A percentile compares a stretch with the other conserved stretches of the same genome.
These are phyloP conservation scores for Teratosphaeria gauchensis DNA, from an alignment of 2,329 filamentous ascomycete species.

Conservation along the genomic window DNA sequence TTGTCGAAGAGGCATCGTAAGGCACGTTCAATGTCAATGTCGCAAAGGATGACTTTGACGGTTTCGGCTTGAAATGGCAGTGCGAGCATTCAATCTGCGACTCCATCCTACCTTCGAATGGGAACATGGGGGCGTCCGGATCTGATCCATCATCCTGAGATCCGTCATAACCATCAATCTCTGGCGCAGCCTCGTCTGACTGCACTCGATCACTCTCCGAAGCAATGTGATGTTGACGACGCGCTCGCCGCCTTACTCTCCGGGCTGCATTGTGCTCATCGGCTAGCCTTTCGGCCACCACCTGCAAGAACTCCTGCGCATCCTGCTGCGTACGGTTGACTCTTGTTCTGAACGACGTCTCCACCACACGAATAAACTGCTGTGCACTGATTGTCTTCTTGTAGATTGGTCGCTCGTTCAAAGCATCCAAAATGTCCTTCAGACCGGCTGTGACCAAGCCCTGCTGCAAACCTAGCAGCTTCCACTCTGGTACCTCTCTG, in stretches of 20 bases:
- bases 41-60: slow-evolving; percentile 76
- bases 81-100: slow-evolving; percentile 91
- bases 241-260: slow-evolving; percentile 56
- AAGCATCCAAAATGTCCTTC: slow-evolving; percentile 81
- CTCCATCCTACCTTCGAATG: slow-evolving; percentile 82
- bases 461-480: slow-evolving; percentile 56
- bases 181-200: neutral
- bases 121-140: slow-evolving; percentile 59
- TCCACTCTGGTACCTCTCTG: slow-evolving; percentile 33
- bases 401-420: slow-evolving; percentile 89
- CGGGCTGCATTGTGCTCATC: slow-evolving; percentile 88
- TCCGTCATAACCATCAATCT: slow-evolving; percentile 1
- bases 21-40: slow-evolving; percentile 88
- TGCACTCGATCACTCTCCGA: neutral
- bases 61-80: slow-evolving; percentile 81
- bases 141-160: slow-evolving; percentile 2
- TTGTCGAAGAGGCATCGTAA: slow-evolving; percentile 59
- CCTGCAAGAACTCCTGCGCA: slow-evolving; percentile 92
- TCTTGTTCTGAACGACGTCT: slow-evolving; percentile 76
- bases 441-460: slow-evolving; percentile 77
- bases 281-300: slow-evolving; percentile 81
- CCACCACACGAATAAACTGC: slow-evolving; percentile 73
- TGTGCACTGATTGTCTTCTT: slow-evolving; percentile 86
- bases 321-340: slow-evolving; percentile 95
- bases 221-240: slow-evolving; percentile 9